Base-by-base conservation (phyloP, 2,329 filamentous ascomycete genomes). In the Microsporum canis region DNA sequence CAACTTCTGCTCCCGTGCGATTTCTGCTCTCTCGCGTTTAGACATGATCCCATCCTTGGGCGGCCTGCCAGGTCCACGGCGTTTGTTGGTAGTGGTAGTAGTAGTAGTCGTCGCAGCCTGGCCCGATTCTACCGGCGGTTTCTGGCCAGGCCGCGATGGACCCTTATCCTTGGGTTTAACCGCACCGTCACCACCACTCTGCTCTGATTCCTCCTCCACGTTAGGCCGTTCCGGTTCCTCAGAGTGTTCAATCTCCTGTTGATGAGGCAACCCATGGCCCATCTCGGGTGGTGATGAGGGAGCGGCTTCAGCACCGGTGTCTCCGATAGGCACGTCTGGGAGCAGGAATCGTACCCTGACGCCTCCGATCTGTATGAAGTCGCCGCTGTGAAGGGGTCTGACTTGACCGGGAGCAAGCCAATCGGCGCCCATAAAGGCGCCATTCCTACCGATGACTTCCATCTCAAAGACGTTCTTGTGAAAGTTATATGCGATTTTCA, bases 41-140 rank as follows among this genome's bases (percentile, higher is more conserved):
- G 84, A 86, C 78, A 86, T 84, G 68, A 86, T 79, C 23, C 84
- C 84, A 68, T 86, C 83, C 73, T 86, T 86, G 7, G 84, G 84
- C 49, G 84, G 84, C 57, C 84, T 77, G 59, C 84, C 84, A 59
- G 84, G 84, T 51, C 84, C 84, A 55, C 77, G 72, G 55, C 74
- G 74, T 55, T 72, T 71, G 7, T 78, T 75, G 59, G 74, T 74
- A 23, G 17, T 23, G 17, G 17, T 23, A 23, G 17, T 23, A 23
- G 17, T 23, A 23, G n/a, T n/a, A n/a, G n/a, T n/a, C n/a, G n/a
- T n/a, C n/a, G n/a, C n/a, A n/a, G 49, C 68, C 58, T 49, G 69
- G 60, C 59, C 70, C 67, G 27, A 67, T 61, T 38, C 67, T 39
- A 59, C 71, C 68, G 12, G 67, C 34, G 8, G 29, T 55, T 61